Conservation (phyloP, 768 basidiomycete species). For the Asterophora lycoperdoides region DNA sequence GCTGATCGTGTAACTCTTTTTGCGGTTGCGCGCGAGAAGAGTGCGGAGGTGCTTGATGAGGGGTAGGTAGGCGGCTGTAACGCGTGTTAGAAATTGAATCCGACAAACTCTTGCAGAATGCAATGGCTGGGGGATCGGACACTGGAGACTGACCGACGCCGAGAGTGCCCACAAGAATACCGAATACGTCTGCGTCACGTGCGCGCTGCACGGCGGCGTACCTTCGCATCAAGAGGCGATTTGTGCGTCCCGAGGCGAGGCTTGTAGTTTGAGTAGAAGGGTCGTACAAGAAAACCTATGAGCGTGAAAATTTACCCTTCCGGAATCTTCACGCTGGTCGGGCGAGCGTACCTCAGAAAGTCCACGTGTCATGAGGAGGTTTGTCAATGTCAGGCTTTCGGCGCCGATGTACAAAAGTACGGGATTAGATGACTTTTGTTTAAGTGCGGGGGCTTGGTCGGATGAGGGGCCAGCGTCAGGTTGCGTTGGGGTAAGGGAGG, state of each 20-base stretch:
- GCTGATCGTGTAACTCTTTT: constrained; percentile 92
- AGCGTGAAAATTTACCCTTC: too few relatives aligned
- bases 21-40: constrained; percentile 59
- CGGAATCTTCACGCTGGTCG: too few relatives aligned
- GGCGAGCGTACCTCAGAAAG: constrained; percentile 43
- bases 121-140: not conserved
- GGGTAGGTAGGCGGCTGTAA: constrained; percentile 75
- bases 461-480: not conserved
- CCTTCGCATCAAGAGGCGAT: constrained; percentile 83
- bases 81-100: constrained; percentile 4
- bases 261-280: constrained; percentile 44
- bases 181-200: constrained; percentile 89
- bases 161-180: constrained; percentile 91
- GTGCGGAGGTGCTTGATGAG: constrained; percentile 78
- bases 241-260: constrained; percentile 66
- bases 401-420: constrained; percentile 61
- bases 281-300: constrained; percentile 74
- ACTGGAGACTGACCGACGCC: constrained; percentile 62
- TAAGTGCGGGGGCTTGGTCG: constrained; percentile 6
- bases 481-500: not conserved
- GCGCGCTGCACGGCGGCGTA: constrained; percentile 86
- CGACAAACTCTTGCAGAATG: too few relatives aligned
- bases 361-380: constrained; percentile 81
- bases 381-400: constrained; percentile 77
- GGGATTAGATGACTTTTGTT: constrained; percentile 14